These are phyloP conservation scores for Aspergillus udagawae DNA, from an alignment of 2,329 filamentous ascomycete species.

Conservation along the genomic window DNA sequence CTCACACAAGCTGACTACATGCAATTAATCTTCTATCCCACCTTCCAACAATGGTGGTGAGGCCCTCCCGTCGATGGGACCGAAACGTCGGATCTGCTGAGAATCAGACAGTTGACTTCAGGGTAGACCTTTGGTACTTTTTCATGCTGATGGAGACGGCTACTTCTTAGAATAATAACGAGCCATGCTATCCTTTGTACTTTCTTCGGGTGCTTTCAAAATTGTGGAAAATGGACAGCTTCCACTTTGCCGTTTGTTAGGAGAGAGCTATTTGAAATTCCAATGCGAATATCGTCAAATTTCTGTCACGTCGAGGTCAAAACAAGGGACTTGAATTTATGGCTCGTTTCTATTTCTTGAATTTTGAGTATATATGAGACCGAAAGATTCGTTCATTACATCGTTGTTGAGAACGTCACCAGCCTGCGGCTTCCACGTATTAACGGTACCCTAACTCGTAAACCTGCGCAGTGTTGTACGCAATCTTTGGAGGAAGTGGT, in stretches of 20 bases:
- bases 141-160: background rate
- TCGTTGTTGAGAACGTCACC: constrained; percentile 37
- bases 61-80: background rate
- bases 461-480: constrained; percentile 7
- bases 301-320: background rate
- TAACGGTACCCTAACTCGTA: constrained; percentile 6
- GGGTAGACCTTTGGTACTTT: background rate
- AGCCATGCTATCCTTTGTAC: background rate
- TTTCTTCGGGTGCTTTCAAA: background rate
- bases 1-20: background rate
- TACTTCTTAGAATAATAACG: background rate
- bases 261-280: background rate
- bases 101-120: background rate
- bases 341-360: background rate
- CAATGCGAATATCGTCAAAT: background rate
- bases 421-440: constrained; percentile 15
- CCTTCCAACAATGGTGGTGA: background rate
- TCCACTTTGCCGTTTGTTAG: constrained; percentile 9
- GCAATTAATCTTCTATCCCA: background rate
- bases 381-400: constrained; percentile 17
- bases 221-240: constrained; percentile 4
- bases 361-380: constrained; percentile 10
- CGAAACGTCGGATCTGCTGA: background rate
- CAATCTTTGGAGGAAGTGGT: constrained; percentile 1
- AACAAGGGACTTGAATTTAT: background rate